phyloP scores from a whole-genome alignment of 352 stramenopile genomes.

The Pythium phragmitis region DNA sequence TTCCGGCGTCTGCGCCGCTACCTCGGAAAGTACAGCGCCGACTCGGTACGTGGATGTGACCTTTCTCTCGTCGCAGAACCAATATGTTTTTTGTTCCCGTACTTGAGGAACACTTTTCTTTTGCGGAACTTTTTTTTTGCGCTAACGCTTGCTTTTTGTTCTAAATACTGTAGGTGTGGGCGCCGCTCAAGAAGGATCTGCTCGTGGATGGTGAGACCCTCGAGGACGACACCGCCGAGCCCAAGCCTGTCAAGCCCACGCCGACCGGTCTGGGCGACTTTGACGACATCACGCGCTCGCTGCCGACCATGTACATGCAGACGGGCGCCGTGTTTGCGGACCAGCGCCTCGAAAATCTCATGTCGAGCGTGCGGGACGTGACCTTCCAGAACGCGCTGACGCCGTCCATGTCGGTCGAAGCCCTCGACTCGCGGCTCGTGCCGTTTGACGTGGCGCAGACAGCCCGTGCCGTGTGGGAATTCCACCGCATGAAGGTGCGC shows the following conservation, averaged over 20 bases:
- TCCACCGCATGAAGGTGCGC: conserved; percentile 18
- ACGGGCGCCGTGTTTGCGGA: conserved; percentile 18
- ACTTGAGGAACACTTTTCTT: too few relatives aligned
- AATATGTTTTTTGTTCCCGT: too few relatives aligned
- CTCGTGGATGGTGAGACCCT: conserved; percentile 1
- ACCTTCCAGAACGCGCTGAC: conserved; percentile 17
- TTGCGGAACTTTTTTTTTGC: neutral
- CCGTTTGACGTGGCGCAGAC: conserved; percentile 20
- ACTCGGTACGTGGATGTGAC: conserved; percentile 5
- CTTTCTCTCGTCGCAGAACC: neutral
- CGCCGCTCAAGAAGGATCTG: conserved; percentile 3
- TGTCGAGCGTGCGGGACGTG: conserved; percentile 14
- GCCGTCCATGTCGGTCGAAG: conserved; percentile 20
- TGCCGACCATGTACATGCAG: conserved; percentile 24
- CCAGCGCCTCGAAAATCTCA: conserved; percentile 5
- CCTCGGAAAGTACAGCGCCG: conserved; percentile 20
- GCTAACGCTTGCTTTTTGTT: neutral
- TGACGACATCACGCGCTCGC: conserved; percentile 6
- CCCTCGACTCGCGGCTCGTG: conserved; percentile 20
- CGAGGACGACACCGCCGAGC: neutral
- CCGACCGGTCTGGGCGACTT: conserved; percentile 5
- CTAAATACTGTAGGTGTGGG: conserved; percentile 9
- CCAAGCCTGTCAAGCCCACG: neutral
- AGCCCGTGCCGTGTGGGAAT: conserved; percentile 19
- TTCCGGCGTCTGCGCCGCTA: conserved; percentile 20